Evolutionary conservation across 371 early-diverging fungal genomes (phyloP).

Genomic region (Encephalitozoon intestinalis): DNA sequence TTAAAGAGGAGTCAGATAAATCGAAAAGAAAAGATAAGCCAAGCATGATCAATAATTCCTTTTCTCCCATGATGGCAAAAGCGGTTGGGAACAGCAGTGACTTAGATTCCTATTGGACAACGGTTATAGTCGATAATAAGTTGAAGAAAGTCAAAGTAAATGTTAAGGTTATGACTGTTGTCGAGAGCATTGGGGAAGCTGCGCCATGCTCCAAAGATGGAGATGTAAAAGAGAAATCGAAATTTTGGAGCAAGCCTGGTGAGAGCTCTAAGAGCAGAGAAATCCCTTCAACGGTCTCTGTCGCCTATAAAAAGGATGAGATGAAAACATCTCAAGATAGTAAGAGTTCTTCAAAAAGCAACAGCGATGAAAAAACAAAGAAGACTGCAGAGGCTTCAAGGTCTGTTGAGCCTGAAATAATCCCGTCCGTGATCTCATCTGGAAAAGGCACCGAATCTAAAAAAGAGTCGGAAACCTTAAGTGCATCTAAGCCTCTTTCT

Average conservation of each 20-base stretch:
- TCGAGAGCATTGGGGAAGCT: neutral
- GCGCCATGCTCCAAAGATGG: neutral
- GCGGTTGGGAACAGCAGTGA: neutral
- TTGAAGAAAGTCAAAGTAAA: conserved; percentile 15
- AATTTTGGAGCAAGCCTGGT: neutral
- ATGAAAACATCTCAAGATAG: neutral
- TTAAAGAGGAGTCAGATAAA: neutral
- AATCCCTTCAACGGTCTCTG: neutral
- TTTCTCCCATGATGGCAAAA: neutral
- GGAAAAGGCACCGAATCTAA: neutral
- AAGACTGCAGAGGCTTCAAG: neutral
- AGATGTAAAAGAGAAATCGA: neutral
- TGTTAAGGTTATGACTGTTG: conserved; percentile 30
- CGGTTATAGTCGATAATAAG: conserved; percentile 16
- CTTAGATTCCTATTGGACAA: conserved; percentile 26
- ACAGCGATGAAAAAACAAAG: neutral
- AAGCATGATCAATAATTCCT: neutral
- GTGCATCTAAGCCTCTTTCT: neutral
- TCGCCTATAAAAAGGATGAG: neutral
- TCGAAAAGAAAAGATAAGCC: neutral
- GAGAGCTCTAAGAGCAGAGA: neutral
- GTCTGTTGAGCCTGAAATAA: neutral
- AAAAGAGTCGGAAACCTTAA: neutral
- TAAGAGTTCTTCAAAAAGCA: neutral
- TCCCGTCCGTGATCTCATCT: neutral